Conservation (phyloP, 169 alveolate species). For the Plasmodium gaboni region DNA sequence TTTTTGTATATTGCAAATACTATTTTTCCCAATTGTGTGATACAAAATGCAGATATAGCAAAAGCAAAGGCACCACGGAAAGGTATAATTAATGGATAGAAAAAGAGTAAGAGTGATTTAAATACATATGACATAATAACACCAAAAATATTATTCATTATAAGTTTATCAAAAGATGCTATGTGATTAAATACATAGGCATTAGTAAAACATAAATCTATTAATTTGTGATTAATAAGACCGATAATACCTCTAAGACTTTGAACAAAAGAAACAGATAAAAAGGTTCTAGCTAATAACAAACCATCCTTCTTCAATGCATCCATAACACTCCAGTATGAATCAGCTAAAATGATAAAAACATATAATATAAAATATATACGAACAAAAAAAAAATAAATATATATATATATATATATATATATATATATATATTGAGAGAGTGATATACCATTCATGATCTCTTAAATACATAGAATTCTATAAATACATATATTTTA, state of each 20-base stretch:
- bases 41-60: slow-evolving; percentile 61
- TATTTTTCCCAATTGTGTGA: slow-evolving; percentile 51
- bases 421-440: not conserved
- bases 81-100: slow-evolving; percentile 52
- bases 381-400: not conserved
- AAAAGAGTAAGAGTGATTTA: slow-evolving; percentile 40
- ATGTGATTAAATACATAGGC: slow-evolving; percentile 43
- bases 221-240: slow-evolving; percentile 30
- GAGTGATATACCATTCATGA: not conserved
- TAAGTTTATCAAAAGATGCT: slow-evolving; percentile 56
- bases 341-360: slow-evolving; percentile 33
- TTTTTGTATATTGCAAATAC: slow-evolving; percentile 29
- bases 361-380: slow-evolving; percentile 15
- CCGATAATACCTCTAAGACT: slow-evolving; percentile 75
- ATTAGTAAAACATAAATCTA: slow-evolving; percentile 62
- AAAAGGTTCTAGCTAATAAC: slow-evolving; percentile 56
- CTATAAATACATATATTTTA: not conserved
- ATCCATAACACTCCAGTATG: slow-evolving; percentile 54
- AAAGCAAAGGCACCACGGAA: slow-evolving; percentile 76
- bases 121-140: slow-evolving; percentile 54
- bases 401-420: slow-evolving; percentile 9
- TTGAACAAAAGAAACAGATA: slow-evolving; percentile 59
- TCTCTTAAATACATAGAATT: not conserved
- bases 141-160: slow-evolving; percentile 68
- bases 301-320: slow-evolving; percentile 61